Conservation (phyloP, 169 alveolate genomes). For the Plasmodium malariae region DNA sequence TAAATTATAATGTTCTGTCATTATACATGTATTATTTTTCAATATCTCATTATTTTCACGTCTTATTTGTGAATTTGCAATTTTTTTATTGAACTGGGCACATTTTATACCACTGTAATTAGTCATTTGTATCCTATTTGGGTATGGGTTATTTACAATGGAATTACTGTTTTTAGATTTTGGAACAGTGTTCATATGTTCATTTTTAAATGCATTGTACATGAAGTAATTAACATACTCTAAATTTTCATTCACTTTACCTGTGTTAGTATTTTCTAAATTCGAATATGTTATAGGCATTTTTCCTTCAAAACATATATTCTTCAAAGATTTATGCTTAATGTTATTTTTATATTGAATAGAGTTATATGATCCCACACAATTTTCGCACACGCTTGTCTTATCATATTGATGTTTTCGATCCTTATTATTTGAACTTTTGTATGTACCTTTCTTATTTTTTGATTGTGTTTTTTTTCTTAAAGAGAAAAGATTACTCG, state of each 20-base stretch:
- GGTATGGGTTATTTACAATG: slow-evolving; percentile 27
- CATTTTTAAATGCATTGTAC: slow-evolving; percentile 18
- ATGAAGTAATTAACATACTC: slow-evolving; percentile 22
- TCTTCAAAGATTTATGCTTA: slow-evolving; percentile 6
- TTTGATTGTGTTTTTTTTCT: slow-evolving; percentile 18
- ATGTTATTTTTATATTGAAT: slow-evolving; percentile 15
- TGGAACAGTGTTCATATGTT: not conserved
- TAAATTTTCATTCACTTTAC: not conserved
- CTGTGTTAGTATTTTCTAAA: slow-evolving; percentile 15
- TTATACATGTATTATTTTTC: slow-evolving; percentile 5
- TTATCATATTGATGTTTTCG: slow-evolving; percentile 1
- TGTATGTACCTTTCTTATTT: slow-evolving; percentile 5
- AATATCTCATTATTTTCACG: not conserved
- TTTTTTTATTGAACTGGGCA: slow-evolving; percentile 20
- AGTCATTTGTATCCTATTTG: slow-evolving; percentile 20
- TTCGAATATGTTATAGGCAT: slow-evolving; percentile 9
- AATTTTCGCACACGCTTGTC: not conserved
- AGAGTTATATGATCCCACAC: slow-evolving; percentile 18
- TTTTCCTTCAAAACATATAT: slow-evolving; percentile 34
- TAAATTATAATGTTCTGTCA: slow-evolving; percentile 19
- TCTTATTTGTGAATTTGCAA: slow-evolving; percentile 16
- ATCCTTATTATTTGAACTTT: slow-evolving; percentile 7
- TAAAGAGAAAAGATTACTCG: slow-evolving; percentile 30
- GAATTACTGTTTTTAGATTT: not conserved
- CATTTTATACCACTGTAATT: slow-evolving; percentile 16